Base-by-base conservation (phyloP, 2,329 filamentous ascomycete genomes). In the Sarocladium strictum region DNA sequence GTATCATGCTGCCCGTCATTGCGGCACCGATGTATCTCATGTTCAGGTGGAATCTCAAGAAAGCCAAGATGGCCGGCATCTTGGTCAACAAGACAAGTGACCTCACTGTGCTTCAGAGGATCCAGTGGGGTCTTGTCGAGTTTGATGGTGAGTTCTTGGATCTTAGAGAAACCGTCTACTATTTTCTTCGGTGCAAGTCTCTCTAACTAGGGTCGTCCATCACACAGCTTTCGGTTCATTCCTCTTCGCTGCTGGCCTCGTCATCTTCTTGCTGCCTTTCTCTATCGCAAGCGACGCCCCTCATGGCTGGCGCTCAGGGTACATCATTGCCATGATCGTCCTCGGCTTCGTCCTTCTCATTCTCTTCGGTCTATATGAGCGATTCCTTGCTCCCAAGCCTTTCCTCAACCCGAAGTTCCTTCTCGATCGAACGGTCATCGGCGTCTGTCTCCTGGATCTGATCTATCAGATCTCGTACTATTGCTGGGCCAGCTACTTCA, bases 231-330 rank as follows among this genome's bases (percentile, higher is more conserved):
- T 76, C 5, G 81, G 81, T 2, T 72, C 83, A 23, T 54, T 83
- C 23, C 64, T 85, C 4, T 73, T 84, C 61, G 72, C 76, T 9
- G 70, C 67, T 2, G 82, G 79, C 3, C 73, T 84, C 24, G 72
- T 75, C 3, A 64, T 84, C 7, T 81, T 87, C 61, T 67, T 86
- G n/a, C 74, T 87, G 0, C 83, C 84, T 1, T 79, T 87, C 61
- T 83, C 74, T 2, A 70, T 87, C 14, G 73, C 76, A 27, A 55
- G 57, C 32, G 56, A 59, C 2, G 71, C 75, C 0, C 73, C 72
- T 35, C 62, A 75, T 50, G 76, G 73, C 11, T 81, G 77, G 77
- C 63, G 62, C 19, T 72, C 73, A 2, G 66, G 64, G 35, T 73
- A 74, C 58, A 79, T 83, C 60, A 75, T 83, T 53, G 67, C 72